Evolutionary conservation across 345 rosid genomes (phyloP), one percentile per base, ranked within the genome.

Genomic region (Ricinus communis): DNA sequence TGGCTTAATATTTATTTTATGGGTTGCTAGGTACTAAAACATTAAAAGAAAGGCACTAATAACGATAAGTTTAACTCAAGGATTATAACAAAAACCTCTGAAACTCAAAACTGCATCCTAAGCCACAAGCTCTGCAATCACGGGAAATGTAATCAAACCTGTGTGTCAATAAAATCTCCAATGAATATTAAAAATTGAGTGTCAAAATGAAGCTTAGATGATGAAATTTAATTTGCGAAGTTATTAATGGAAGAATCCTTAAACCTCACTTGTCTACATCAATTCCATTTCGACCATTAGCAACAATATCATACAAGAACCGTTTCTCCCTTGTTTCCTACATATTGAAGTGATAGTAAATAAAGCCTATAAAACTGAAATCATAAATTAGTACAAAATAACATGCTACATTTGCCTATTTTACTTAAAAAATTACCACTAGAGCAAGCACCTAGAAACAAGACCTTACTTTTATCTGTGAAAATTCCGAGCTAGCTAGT

Each of bases 81-180:
- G 75, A 73, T 60, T 45, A 52, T 74, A 71, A 80, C 55, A 58
- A 63, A 72, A 52, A 94, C 98, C 97, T 94, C 56, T 72, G 83
- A 76, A 88, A 91, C 75, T 91, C 88, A 72, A 94, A 94, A 82
- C 78, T 88, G 76, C 90, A 91, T 58, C 96, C 96, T 52, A 94
- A 74, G 56, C 93, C 96, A 74, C 98, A 91, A 76, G 98, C 98
- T 76, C 98, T 85, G 77, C 87, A 83, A 72, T 91, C 98, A 14
- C 98, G 90, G n/a, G 69, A 85, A 79, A 94, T 86, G 82, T 94
- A 94, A 84, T 94, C 98, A 82, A 94, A 94, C 88, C 98, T 91
- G 75, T 71, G 80, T 0, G 60, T 73, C 47, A 50, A 52, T 46
- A 70, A 16, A 36, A 30, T 69, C 38, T 21, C 47, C 18, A 69